Conservation (phyloP, 768 basidiomycete genomes). For the Gymnopilus dilepis region DNA sequence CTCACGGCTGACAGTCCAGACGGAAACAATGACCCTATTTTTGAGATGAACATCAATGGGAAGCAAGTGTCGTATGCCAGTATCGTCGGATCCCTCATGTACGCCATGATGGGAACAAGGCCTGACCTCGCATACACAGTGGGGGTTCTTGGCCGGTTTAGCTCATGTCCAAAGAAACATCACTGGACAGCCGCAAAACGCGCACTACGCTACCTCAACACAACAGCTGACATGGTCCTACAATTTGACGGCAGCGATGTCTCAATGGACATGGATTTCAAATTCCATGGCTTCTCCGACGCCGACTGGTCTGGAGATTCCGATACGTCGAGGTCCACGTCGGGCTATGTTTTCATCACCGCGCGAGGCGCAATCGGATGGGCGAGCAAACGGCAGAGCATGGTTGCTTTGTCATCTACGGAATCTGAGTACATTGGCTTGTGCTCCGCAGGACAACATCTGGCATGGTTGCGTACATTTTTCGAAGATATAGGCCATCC, state of each 20-base stretch:
- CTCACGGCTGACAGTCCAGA: constrained; percentile 21
- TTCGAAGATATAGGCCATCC: constrained; percentile 25
- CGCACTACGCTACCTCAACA: constrained; percentile 18
- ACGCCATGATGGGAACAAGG: constrained; percentile 24
- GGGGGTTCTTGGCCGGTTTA: constrained; percentile 5
- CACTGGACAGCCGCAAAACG: constrained; percentile 24
- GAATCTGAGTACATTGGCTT: constrained; percentile 14
- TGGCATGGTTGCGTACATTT: constrained; percentile 16
- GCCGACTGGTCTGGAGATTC: too few species aligned
- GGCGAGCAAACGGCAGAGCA: constrained; percentile 32
- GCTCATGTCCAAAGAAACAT: constrained; percentile 16
- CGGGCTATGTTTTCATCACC: constrained; percentile 6
- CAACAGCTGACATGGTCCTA: constrained; percentile 11
- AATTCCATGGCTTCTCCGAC: constrained; percentile 5
- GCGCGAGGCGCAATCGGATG: constrained; percentile 34
- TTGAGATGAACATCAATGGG: constrained; percentile 17
- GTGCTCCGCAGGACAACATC: constrained; percentile 22
- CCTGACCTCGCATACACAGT: constrained; percentile 29
- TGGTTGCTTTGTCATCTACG: constrained; percentile 18
- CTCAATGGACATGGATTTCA: constrained; percentile 13
- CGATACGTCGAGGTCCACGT: too few species aligned
- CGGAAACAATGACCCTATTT: constrained; percentile 4
- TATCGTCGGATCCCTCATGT: constrained; percentile 31
- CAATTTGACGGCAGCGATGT: constrained; percentile 15
- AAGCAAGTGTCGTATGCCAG: constrained; percentile 17